Evolutionary conservation across 441 rosid species (phyloP).

Genomic region (Syzygium malaccense): DNA sequence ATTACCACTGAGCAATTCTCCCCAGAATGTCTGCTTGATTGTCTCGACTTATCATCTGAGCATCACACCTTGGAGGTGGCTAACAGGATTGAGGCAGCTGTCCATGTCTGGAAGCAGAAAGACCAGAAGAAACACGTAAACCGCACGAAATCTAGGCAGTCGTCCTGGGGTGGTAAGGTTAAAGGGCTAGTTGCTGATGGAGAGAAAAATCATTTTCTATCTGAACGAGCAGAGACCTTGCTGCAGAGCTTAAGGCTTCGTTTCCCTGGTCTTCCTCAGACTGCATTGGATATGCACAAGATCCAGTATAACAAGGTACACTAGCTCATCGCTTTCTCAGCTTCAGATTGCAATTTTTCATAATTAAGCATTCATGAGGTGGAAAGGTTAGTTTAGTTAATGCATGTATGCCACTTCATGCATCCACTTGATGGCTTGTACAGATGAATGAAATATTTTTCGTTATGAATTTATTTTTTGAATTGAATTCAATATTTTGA

Average conservation of each 20-base stretch:
- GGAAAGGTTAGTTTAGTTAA: not conserved
- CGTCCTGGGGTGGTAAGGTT: conserved; percentile 90
- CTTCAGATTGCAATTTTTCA: not conserved
- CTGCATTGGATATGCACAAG: conserved; percentile 92
- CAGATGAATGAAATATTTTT: not conserved
- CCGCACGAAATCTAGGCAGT: conserved; percentile 36
- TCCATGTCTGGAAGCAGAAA: conserved; percentile 83
- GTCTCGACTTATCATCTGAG: conserved; percentile 91
- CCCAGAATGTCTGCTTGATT: conserved; percentile 84
- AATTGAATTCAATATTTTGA: too few species aligned
- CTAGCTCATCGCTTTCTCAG: not conserved
- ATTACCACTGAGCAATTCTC: conserved; percentile 79
- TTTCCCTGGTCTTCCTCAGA: conserved; percentile 93
- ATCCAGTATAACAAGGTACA: conserved; percentile 92
- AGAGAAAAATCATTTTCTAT: conserved; percentile 49
- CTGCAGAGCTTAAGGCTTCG: conserved; percentile 73
- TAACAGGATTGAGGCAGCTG: conserved; percentile 76
- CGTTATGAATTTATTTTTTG: too few species aligned
- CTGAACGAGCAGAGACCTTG: conserved; percentile 77
- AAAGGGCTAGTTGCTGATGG: conserved; percentile 67
- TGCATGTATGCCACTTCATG: not conserved
- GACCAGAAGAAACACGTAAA: conserved; percentile 39
- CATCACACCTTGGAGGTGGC: conserved; percentile 81
- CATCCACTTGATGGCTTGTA: not conserved
- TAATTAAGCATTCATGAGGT: not conserved